Evolutionary conservation across 202 grass and related monocot species (phyloP), one percentile per base, ranked within the genome.

Genomic region (Musa balbisiana): DNA sequence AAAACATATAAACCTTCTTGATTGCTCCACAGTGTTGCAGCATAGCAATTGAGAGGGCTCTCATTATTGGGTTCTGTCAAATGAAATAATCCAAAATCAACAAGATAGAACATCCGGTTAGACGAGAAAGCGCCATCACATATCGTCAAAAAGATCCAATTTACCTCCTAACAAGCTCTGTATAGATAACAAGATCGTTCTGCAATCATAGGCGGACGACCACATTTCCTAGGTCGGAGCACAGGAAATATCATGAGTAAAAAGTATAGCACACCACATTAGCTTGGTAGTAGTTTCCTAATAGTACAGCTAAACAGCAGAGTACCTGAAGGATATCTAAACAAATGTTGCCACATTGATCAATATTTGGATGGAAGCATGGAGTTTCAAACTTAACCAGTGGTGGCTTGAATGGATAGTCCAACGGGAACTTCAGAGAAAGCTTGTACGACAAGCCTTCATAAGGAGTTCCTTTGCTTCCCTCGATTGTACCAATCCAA

Each of bases 351-450:
- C 80, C 80, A 53, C 73, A 82, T 12, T 82, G 73, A 19, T 82
- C 80, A 21, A 82, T 54, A 51, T 82, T 82, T 75, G 80, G 80
- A 76, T 82, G 80, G 80, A 82, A 82, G 53, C 80, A 82, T 59
- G 72, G 73, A 27, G 72, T 82, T 20, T 82, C 73, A 76, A 82
- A 82, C 53, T 82, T 82, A 69, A 82, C 80, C 62, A 59, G 63
- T 11, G 80, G 80, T 69, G 80, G 80, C 14, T 82, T 82, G 62
- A 82, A 82, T 69, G 80, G 80, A 69, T 82, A 82, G 53, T 82
- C 80, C 13, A 76, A 75, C 21, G 80, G 80, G 43, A 82, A 82
- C 19, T 20, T 73, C 33, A 76, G 15, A 21, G 53, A 82, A 49
- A 82, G 80, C 26, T 82, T 82, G 72, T 71, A 82, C 3, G 80